Evolutionary conservation across 1,284 basidiomycete genomes (phyloP).

Genomic region (Tremellales sp.): DNA sequence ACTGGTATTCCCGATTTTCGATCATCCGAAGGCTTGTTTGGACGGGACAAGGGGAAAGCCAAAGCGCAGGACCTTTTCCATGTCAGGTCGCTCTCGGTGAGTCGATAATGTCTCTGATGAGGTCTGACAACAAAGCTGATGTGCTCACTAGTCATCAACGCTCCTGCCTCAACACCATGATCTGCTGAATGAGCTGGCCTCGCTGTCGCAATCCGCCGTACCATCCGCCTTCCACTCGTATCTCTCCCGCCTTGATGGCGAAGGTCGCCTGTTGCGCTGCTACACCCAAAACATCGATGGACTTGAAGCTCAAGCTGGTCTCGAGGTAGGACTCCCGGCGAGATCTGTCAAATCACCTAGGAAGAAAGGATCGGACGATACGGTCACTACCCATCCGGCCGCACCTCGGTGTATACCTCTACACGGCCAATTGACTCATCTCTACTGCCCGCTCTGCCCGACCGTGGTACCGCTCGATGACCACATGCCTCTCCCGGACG

Average conservation of each 20-base stretch:
- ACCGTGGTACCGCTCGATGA: slow-evolving; percentile 63
- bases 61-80: slow-evolving; percentile 76
- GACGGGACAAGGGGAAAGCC: slow-evolving; percentile 41
- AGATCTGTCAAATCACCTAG: slow-evolving; percentile 2
- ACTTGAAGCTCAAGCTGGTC: slow-evolving; percentile 77
- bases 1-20: slow-evolving; percentile 92
- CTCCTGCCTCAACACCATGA: slow-evolving; percentile 67
- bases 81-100: slow-evolving; percentile 79
- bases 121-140: slow-evolving; percentile 9
- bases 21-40: slow-evolving; percentile 76
- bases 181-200: slow-evolving; percentile 74
- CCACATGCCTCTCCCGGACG: slow-evolving; percentile 55
- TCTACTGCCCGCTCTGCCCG: slow-evolving; percentile 78
- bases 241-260: slow-evolving; percentile 68
- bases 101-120: too few species aligned
- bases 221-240: slow-evolving; percentile 81
- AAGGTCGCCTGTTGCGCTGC: slow-evolving; percentile 74
- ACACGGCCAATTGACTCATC: slow-evolving; percentile 74
- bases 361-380: neutral
- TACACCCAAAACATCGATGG: slow-evolving; percentile 96
- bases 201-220: slow-evolving; percentile 64
- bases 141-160: slow-evolving; percentile 41
- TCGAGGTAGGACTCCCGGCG: slow-evolving; percentile 51
- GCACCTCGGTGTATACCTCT: slow-evolving; percentile 77
- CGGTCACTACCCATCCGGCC: slow-evolving; percentile 4